Percentiles rank a stretch among this genome's conserved stretches.
Conservation (phyloP, 345 rosid genomes). For the Hypericum androsaemum region DNA sequence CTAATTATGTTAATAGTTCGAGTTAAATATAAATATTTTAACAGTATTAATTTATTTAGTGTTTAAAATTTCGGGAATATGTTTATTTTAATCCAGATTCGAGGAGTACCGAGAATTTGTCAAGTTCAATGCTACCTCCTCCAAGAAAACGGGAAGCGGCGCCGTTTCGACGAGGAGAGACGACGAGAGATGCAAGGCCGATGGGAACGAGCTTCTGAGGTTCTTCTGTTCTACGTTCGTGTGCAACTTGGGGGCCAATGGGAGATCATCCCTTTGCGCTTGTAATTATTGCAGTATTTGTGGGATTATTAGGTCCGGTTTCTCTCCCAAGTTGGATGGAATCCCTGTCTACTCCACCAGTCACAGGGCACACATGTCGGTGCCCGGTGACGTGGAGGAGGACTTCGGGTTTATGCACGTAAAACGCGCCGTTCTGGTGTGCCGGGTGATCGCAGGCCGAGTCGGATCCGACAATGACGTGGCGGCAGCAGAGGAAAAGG, state of each 20-base stretch:
- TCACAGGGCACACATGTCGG: constrained; percentile 75
- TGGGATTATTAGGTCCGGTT: constrained; percentile 70
- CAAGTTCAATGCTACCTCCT: constrained; percentile 16
- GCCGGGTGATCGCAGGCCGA: constrained; percentile 80
- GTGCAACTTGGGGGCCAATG: constrained; percentile 62
- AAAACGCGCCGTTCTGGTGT: constrained; percentile 82
- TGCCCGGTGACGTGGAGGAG: constrained; percentile 71
- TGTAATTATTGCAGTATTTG: constrained; percentile 81
- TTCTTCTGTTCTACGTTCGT: constrained; percentile 80
- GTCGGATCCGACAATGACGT: constrained; percentile 42
- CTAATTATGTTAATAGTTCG: no score
- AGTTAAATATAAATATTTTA: no score
- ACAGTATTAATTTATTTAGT: no score
- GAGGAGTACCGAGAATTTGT: constrained; percentile 89
- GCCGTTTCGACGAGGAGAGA: constrained; percentile 13
- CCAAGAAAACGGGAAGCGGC: constrained; percentile 48
- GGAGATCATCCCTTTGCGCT: constrained; percentile 41
- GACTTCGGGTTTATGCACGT: constrained; percentile 92
- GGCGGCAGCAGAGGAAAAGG: constrained; percentile 45
- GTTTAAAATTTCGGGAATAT: no score
- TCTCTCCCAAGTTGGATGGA: constrained; percentile 86
- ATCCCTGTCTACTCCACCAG: constrained; percentile 66
- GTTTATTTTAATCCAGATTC: constrained; percentile 24
- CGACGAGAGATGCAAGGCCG: constrained; percentile 90
- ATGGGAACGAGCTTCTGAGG: constrained; percentile 89